Evolutionary conservation across 23 red algal species (phyloP).

Genomic region (Pyropia yezoensis): DNA sequence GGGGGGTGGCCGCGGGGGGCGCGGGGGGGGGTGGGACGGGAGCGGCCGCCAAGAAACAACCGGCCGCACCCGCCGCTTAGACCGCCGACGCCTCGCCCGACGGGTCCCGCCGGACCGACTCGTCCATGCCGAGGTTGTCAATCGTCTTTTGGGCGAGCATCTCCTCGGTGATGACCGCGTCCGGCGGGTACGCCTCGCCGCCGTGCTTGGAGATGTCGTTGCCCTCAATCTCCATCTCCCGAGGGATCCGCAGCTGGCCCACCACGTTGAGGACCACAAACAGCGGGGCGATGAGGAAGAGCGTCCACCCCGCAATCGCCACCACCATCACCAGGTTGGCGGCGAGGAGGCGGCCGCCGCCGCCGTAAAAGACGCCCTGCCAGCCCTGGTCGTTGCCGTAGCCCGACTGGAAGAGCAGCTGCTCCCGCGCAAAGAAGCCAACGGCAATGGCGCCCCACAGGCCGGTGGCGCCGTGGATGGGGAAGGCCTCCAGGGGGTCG

Average conservation of each 20-base stretch:
- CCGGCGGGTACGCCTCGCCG: conserved; percentile 80
- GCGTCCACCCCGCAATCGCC: conserved; percentile 48
- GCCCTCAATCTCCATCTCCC: conserved; percentile 76
- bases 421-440: conserved; percentile 59
- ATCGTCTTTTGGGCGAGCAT: conserved; percentile 21
- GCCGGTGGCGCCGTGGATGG: conserved; percentile 76
- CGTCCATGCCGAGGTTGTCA: conserved; percentile 50
- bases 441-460: conserved; percentile 65
- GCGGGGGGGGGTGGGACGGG: too few relatives aligned
- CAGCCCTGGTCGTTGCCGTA: conserved; percentile 9
- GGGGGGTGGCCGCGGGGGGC: too few relatives aligned
- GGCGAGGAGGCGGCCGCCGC: conserved; percentile 36
- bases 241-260: conserved; percentile 69
- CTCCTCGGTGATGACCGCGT: conserved; percentile 18
- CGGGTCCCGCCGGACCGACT: neutral
- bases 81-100: too few relatives aligned
- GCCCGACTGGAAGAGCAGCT: conserved; percentile 25
- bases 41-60: too few relatives aligned
- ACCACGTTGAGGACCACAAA: conserved; percentile 48
- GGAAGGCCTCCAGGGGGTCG: conserved; percentile 88
- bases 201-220: conserved; percentile 89
- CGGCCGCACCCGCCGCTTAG: too few relatives aligned
- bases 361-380: conserved; percentile 68
- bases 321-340: conserved; percentile 61
- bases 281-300: conserved; percentile 27